These are phyloP conservation scores for Suillus sp. DNA, from an alignment of 768 basidiomycete genomes.

Conservation along the genomic window DNA sequence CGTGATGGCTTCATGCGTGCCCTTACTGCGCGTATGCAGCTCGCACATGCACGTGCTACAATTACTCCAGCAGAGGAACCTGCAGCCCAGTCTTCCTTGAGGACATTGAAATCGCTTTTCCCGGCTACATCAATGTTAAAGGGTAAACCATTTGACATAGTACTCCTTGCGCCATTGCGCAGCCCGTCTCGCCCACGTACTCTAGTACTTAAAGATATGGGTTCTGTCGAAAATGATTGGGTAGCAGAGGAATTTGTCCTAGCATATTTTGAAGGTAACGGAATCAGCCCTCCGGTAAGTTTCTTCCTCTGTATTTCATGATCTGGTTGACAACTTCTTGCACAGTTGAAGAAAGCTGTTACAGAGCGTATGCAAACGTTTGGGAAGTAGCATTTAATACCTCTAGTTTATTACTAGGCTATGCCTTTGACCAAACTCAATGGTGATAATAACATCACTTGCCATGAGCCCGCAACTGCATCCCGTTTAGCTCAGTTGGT, in stretches of 20 bases:
- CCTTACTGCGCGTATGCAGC: conserved; percentile 59
- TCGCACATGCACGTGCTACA: conserved; percentile 50
- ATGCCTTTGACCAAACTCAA: neutral
- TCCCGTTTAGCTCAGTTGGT: conserved; percentile 47
- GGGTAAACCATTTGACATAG: conserved; percentile 67
- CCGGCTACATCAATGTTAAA: conserved; percentile 70
- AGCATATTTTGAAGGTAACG: conserved; percentile 72
- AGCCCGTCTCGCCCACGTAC: conserved; percentile 50
- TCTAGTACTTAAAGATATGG: conserved; percentile 71
- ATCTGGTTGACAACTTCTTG: conserved; percentile 5
- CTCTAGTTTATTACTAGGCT: neutral
- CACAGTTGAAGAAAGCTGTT: conserved; percentile 32
- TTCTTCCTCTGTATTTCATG: neutral
- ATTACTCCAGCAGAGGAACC: conserved; percentile 63
- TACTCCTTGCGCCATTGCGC: conserved; percentile 55
- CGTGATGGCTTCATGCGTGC: conserved; percentile 84
- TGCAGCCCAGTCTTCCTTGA: conserved; percentile 60
- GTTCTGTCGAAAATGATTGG: conserved; percentile 72
- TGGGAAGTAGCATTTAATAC: neutral
- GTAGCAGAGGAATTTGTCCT: conserved; percentile 71
- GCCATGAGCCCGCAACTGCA: neutral
- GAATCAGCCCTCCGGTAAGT: conserved; percentile 67
- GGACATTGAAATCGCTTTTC: conserved; percentile 75
- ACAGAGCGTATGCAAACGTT: conserved; percentile 27
- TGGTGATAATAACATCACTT: neutral